A percentile compares a stretch with the other conserved stretches of the same genome.
These are phyloP conservation scores for Juglanconis oblonga DNA, from an alignment of 2,329 filamentous ascomycete species.

Conservation along the genomic window DNA sequence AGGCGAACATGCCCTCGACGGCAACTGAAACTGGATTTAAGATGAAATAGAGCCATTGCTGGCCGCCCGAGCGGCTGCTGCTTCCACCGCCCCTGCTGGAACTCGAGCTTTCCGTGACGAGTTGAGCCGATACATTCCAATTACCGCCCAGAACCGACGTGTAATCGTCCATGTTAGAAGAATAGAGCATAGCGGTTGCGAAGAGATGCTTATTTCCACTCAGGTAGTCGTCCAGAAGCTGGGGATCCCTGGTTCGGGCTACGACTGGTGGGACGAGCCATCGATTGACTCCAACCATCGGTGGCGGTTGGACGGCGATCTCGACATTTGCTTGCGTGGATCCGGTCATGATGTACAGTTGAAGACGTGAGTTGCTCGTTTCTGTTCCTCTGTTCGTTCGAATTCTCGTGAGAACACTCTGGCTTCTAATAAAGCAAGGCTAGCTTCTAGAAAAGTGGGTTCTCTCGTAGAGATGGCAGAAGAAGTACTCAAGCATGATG, in stretches of 20 bases:
- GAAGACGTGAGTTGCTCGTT: not conserved
- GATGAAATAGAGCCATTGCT: slow-evolving; percentile 14
- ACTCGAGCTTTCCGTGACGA: not conserved
- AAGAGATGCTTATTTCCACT: not conserved
- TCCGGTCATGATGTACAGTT: not conserved
- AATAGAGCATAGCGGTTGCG: not conserved
- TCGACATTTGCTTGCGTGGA: not conserved
- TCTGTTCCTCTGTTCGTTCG: not conserved
- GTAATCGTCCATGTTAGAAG: not conserved
- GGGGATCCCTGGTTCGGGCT: slow-evolving; percentile 5
- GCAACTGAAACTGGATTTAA: not conserved
- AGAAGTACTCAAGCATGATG: not conserved
- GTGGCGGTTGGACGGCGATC: slow-evolving; percentile 13
- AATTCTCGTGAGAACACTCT: not conserved
- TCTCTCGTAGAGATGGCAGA: not conserved
- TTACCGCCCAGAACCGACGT: not conserved
- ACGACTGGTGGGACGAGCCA: slow-evolving; percentile 11
- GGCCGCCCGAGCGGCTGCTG: slow-evolving; percentile 6
- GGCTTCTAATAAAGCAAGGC: not conserved
- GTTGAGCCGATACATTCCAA: not conserved
- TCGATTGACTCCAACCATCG: not conserved
- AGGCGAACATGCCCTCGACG: not conserved
- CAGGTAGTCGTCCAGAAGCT: not conserved
- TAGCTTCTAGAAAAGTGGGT: not conserved
- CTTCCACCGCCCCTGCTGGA: not conserved